phyloP scores from a whole-genome alignment of 2,329 filamentous ascomycete species.

The Ophiostoma triangulosporum region DNA sequence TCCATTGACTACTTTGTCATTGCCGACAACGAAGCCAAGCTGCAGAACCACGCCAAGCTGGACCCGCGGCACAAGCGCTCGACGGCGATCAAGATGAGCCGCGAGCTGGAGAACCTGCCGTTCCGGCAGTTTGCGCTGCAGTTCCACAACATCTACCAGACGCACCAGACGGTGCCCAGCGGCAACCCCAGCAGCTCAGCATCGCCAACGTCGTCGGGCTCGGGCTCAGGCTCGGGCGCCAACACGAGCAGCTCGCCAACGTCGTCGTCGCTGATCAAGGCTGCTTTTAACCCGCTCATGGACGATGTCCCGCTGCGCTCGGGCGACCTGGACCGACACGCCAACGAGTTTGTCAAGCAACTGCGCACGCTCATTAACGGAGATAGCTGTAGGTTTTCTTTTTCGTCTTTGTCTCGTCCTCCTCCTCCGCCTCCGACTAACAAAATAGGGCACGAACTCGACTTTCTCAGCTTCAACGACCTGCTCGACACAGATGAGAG shows the following conservation, averaged over 20 bases:
- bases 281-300: constrained; percentile 41
- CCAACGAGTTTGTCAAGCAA: constrained; percentile 30
- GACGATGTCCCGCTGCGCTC: constrained; percentile 29
- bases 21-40: constrained; percentile 35
- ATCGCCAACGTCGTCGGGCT: constrained; percentile 2
- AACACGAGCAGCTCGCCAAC: background rate
- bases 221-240: background rate
- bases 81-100: constrained; percentile 33
- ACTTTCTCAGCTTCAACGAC: constrained; percentile 5
- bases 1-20: constrained; percentile 39
- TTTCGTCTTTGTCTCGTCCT: background rate
- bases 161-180: constrained; percentile 31
- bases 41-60: constrained; percentile 26
- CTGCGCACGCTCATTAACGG: constrained; percentile 30
- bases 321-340: constrained; percentile 32
- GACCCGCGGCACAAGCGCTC: constrained; percentile 17
- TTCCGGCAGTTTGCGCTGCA: constrained; percentile 48
- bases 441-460: constrained; percentile 7
- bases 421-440: background rate
- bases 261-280: constrained; percentile 5
- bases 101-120: constrained; percentile 42
- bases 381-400: constrained; percentile 14
- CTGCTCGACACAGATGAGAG: background rate
- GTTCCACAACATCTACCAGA: constrained; percentile 47
- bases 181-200: constrained; percentile 26